A percentile compares a stretch with the other conserved stretches of the same genome.
phyloP scores from a whole-genome alignment of 805 yeast species.

The Candida railenensis region DNA sequence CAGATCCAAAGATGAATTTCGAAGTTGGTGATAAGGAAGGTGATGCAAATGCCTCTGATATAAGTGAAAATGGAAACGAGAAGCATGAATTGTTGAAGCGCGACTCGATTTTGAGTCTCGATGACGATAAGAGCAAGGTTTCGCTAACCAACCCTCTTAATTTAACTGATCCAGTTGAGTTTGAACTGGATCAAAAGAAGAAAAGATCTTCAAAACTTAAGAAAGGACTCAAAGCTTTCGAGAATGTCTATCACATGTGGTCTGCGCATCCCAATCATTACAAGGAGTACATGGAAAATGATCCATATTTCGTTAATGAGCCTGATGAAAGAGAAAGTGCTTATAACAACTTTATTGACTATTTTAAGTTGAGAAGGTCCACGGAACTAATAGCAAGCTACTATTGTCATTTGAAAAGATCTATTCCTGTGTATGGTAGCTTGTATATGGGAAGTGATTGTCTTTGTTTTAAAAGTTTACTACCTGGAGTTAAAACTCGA shows the following conservation, averaged over 20 bases:
- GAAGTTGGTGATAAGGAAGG: constrained; percentile 2
- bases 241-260: constrained; percentile 32
- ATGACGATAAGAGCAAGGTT: not conserved
- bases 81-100: not conserved
- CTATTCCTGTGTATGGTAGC: constrained; percentile 82
- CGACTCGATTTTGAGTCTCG: not conserved
- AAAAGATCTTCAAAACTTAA: constrained; percentile 12
- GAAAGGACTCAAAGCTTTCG: constrained; percentile 28
- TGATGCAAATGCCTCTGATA: not conserved
- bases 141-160: constrained; percentile 18
- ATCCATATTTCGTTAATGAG: constrained; percentile 48
- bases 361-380: constrained; percentile 58
- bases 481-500: constrained; percentile 74
- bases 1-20: constrained; percentile 2
- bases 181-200: constrained; percentile 12
- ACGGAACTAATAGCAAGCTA: constrained; percentile 61
- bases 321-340: constrained; percentile 44
- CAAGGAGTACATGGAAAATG: constrained; percentile 41
- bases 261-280: constrained; percentile 69
- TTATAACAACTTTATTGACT: constrained; percentile 57
- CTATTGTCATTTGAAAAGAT: constrained; percentile 64
- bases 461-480: constrained; percentile 76
- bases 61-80: not conserved
- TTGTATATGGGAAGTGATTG: constrained; percentile 66
- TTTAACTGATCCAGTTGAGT: constrained; percentile 26